A percentile compares a stretch with the other conserved stretches of the same genome.
phyloP scores from a whole-genome alignment of 2,329 filamentous ascomycete species.

The Tolypocladium tundrense region DNA sequence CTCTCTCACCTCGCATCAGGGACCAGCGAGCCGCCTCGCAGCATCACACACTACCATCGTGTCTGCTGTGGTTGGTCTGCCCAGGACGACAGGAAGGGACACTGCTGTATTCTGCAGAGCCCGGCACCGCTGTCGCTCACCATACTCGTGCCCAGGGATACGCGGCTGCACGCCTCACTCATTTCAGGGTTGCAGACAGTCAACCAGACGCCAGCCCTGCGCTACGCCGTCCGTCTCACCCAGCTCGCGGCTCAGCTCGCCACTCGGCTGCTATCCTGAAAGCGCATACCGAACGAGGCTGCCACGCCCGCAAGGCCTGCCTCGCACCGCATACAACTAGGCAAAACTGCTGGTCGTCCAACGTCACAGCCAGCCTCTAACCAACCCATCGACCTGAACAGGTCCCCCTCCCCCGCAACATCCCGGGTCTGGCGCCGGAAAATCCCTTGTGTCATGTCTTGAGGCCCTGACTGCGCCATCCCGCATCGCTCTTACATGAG shows the following conservation, averaged over 20 bases:
- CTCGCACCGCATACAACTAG: background rate
- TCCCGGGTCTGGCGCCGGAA: slow-evolving; percentile 3
- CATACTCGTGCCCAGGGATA: background rate
- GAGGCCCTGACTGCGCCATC: slow-evolving; percentile 3
- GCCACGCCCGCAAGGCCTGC: background rate
- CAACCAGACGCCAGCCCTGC: background rate
- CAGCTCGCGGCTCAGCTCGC: background rate
- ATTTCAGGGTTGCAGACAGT: background rate
- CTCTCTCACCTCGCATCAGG: background rate
- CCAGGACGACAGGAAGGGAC: background rate
- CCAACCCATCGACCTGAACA: background rate
- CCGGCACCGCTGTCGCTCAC: background rate
- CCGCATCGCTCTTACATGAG: slow-evolving; percentile 13
- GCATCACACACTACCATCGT: background rate
- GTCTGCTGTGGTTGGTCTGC: background rate
- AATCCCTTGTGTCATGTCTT: slow-evolving; percentile 5
- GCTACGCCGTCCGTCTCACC: background rate
- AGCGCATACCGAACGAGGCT: background rate
- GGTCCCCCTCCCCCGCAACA: slow-evolving; percentile 1
- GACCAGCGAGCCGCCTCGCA: background rate
- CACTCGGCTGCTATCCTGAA: background rate
- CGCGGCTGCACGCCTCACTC: background rate
- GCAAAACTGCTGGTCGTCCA: background rate
- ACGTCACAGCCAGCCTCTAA: background rate
- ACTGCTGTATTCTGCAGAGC: background rate